Evolutionary conservation across 75 land plant genomes (phyloP).

Genomic region (Picea glauca): DNA sequence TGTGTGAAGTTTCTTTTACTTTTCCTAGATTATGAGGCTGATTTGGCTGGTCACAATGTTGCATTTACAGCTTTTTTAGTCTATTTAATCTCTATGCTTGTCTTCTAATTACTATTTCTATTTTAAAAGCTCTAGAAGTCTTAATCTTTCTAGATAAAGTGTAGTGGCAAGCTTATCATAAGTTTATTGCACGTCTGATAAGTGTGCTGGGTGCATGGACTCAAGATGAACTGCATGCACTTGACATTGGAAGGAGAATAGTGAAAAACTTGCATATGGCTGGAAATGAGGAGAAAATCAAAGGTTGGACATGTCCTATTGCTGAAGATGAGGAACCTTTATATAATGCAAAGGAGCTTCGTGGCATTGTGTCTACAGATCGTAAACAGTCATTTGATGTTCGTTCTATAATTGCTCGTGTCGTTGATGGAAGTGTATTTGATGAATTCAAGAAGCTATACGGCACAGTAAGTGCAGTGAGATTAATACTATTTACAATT

Average conservation of each 20-base stretch:
- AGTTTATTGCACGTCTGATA: neutral
- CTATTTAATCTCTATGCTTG: neutral
- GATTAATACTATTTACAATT: constrained; percentile 1
- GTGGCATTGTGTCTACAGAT: constrained; percentile 82
- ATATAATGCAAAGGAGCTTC: constrained; percentile 80
- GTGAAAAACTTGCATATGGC: constrained; percentile 88
- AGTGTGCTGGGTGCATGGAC: neutral
- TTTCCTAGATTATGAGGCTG: too few species aligned
- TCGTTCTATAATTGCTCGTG: constrained; percentile 88
- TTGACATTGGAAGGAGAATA: constrained; percentile 85
- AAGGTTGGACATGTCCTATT: constrained; percentile 3
- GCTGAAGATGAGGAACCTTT: constrained; percentile 68
- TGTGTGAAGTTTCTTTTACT: too few species aligned
- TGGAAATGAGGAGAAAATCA: constrained; percentile 30
- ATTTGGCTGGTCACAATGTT: neutral
- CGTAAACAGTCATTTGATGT: constrained; percentile 77
- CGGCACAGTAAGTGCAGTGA: constrained; percentile 78
- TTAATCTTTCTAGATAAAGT: neutral
- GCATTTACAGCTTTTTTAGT: neutral
- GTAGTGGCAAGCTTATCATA: neutral
- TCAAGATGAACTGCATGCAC: constrained; percentile 95
- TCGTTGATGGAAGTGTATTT: constrained; percentile 98
- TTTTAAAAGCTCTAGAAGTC: neutral
- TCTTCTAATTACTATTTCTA: neutral
- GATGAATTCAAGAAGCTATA: constrained; percentile 98